Percentiles rank a stretch among this genome's conserved stretches.
Evolutionary conservation across 805 yeast species (phyloP).

Genomic region (Starmerella etchellsii): DNA sequence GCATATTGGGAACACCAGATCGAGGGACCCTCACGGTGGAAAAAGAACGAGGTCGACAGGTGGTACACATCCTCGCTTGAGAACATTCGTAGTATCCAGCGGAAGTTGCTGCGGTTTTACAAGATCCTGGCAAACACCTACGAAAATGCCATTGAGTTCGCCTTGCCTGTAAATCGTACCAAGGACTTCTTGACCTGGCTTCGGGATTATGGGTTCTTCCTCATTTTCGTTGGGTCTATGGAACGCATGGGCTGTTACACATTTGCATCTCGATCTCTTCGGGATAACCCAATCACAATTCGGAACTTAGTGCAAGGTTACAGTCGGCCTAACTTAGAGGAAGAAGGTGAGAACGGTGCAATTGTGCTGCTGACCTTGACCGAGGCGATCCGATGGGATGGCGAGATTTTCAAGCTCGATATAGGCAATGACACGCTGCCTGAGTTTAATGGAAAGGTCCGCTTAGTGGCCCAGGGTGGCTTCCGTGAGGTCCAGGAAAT

Average conservation of each 20-base stretch:
- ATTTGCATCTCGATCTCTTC: slow-evolving; percentile 55
- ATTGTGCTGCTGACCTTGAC: slow-evolving; percentile 63
- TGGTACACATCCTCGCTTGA: slow-evolving; percentile 34
- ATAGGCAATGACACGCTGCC: slow-evolving; percentile 23
- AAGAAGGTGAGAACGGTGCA: slow-evolving; percentile 35
- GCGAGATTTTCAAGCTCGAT: slow-evolving; percentile 47
- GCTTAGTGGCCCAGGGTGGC: slow-evolving; percentile 62
- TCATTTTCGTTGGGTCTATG: slow-evolving; percentile 58
- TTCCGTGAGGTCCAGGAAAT: slow-evolving; percentile 40
- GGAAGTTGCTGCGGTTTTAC: slow-evolving; percentile 71
- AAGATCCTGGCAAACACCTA: slow-evolving; percentile 54
- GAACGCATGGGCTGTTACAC: slow-evolving; percentile 43
- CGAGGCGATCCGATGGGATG: slow-evolving; percentile 86
- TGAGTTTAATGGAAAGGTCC: slow-evolving; percentile 54
- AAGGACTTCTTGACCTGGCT: slow-evolving; percentile 44
- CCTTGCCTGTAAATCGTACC: slow-evolving; percentile 25
- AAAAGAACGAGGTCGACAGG: slow-evolving; percentile 35
- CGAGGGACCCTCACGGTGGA: slow-evolving; percentile 42
- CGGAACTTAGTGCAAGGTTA: slow-evolving; percentile 25
- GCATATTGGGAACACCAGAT: slow-evolving; percentile 62
- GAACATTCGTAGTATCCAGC: slow-evolving; percentile 40
- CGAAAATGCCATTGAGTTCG: slow-evolving; percentile 48
- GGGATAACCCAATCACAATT: slow-evolving; percentile 28
- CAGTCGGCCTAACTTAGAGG: slow-evolving; percentile 22
- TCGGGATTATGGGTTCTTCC: slow-evolving; percentile 55